Evolutionary conservation across 345 rosid species (phyloP).

Genomic region (Lepidium sativum): DNA sequence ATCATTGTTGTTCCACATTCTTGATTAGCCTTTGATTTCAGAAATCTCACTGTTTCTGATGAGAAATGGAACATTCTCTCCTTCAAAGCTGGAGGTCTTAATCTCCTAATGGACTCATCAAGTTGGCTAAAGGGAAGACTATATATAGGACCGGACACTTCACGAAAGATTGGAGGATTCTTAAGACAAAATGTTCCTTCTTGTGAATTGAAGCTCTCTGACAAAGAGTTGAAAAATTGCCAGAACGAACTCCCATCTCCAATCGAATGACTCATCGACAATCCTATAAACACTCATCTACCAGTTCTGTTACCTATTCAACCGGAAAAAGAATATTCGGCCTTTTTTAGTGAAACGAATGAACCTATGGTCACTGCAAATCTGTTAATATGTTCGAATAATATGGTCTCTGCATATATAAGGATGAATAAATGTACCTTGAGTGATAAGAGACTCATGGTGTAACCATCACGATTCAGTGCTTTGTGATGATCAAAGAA

Average conservation of each 20-base stretch:
- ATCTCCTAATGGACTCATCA: slow-evolving; percentile 25
- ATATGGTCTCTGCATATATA: not conserved
- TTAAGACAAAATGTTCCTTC: too few species aligned
- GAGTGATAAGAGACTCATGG: slow-evolving; percentile 40
- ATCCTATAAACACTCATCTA: slow-evolving; percentile 61
- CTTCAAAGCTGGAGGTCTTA: slow-evolving; percentile 30
- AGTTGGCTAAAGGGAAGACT: slow-evolving; percentile 37
- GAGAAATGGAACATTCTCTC: slow-evolving; percentile 67
- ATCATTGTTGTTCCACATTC: slow-evolving; percentile 40
- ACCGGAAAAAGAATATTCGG: not conserved
- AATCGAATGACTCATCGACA: slow-evolving; percentile 54
- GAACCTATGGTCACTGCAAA: too few species aligned
- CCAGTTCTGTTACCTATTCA: slow-evolving; percentile 47
- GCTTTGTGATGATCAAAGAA: slow-evolving; percentile 50
- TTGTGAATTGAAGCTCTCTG: slow-evolving; percentile 42
- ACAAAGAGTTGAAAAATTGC: slow-evolving; percentile 60
- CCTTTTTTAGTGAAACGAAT: too few species aligned
- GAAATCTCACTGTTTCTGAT: slow-evolving; percentile 33
- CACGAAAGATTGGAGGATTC: too few species aligned
- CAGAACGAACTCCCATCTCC: slow-evolving; percentile 70
- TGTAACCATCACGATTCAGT: slow-evolving; percentile 50
- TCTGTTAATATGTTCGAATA: too few species aligned
- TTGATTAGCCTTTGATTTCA: slow-evolving; percentile 52
- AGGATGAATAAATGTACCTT: slow-evolving; percentile 25
- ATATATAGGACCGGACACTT: slow-evolving; percentile 18